Evolutionary conservation across 2,329 filamentous ascomycete genomes (phyloP).

Genomic region (Lasiodiplodia gonubiensis): DNA sequence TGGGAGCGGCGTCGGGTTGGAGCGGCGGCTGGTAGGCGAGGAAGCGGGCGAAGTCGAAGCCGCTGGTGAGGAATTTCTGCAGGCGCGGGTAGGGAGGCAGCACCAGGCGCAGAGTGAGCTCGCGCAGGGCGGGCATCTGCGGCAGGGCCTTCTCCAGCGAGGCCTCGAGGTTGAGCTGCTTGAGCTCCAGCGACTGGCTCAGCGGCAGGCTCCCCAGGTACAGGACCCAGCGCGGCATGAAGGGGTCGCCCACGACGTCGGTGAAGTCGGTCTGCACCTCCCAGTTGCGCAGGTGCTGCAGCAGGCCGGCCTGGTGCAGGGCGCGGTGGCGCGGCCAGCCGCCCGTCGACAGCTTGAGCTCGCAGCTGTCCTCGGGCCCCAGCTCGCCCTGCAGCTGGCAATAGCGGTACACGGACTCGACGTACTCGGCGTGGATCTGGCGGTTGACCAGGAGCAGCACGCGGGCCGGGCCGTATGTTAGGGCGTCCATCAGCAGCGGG

Average conservation of each 20-base stretch:
- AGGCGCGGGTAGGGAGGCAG: constrained; percentile 23
- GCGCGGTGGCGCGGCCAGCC: constrained; percentile 12
- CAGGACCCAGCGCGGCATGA: constrained; percentile 24
- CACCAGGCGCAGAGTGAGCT: constrained; percentile 23
- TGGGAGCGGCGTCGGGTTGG: background rate
- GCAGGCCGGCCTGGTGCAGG: constrained; percentile 11
- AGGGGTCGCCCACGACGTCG: constrained; percentile 22
- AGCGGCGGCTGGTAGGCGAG: constrained; percentile 15
- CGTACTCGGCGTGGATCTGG: constrained; percentile 22
- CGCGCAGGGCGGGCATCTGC: constrained; percentile 20
- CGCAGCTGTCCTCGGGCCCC: constrained; percentile 24
- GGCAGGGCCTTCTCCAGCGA: constrained; percentile 22
- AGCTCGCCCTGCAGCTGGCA: constrained; percentile 24
- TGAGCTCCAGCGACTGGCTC: constrained; percentile 16
- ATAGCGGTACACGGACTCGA: constrained; percentile 13
- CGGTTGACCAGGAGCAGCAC: constrained; percentile 23
- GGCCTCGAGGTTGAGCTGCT: constrained; percentile 19
- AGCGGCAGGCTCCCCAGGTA: constrained; percentile 14
- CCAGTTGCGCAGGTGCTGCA: constrained; percentile 24
- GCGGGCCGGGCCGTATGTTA: constrained; percentile 19
- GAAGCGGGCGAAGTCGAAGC: constrained; percentile 26
- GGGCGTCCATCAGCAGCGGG: constrained; percentile 17
- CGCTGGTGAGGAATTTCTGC: constrained; percentile 18
- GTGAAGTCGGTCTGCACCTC: constrained; percentile 25
- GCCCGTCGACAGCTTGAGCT: constrained; percentile 17